Percentiles rank a stretch among this genome's conserved stretches.
Conservation (phyloP, 2,329 filamentous ascomycete genomes). For the Raffaelea ambrosiae region DNA sequence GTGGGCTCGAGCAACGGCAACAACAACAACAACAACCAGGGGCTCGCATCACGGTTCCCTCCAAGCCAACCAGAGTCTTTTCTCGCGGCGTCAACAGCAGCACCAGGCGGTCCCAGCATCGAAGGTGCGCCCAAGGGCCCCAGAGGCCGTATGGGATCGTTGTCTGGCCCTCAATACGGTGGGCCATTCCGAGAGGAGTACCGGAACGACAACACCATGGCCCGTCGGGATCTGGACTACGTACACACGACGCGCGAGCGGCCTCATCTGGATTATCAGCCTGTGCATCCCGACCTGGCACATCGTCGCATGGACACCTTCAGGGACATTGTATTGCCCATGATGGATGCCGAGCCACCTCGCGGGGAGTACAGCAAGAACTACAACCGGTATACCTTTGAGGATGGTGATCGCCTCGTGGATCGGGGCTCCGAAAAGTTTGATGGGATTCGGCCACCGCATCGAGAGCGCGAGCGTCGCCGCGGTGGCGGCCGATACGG, state of each 20-base stretch:
- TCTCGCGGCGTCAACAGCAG: not conserved
- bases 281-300: slow-evolving; percentile 57
- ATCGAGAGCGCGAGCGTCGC: slow-evolving; percentile 37
- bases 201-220: not conserved
- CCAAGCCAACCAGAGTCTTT: not conserved
- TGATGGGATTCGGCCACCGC: slow-evolving; percentile 52
- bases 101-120: slow-evolving; percentile 16
- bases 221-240: slow-evolving; percentile 1
- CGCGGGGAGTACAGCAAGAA: slow-evolving; percentile 30
- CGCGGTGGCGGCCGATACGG: slow-evolving; percentile 14
- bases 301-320: slow-evolving; percentile 54
- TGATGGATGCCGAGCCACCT: not conserved
- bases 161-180: not conserved
- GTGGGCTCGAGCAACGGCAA: slow-evolving; percentile 15
- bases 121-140: slow-evolving; percentile 26
- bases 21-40: not conserved
- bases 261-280: slow-evolving; percentile 38
- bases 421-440: slow-evolving; percentile 66
- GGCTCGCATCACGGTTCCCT: slow-evolving; percentile 12
- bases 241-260: slow-evolving; percentile 26
- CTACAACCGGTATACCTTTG: slow-evolving; percentile 66
- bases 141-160: not conserved
- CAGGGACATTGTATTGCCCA: slow-evolving; percentile 16
- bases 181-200: too few relatives aligned
- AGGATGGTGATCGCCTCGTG: slow-evolving; percentile 56